A percentile compares a stretch with the other conserved stretches of the same genome.
Evolutionary conservation across 2,329 filamentous ascomycete genomes (phyloP).

Genomic region (Aspergillus floridensis): DNA sequence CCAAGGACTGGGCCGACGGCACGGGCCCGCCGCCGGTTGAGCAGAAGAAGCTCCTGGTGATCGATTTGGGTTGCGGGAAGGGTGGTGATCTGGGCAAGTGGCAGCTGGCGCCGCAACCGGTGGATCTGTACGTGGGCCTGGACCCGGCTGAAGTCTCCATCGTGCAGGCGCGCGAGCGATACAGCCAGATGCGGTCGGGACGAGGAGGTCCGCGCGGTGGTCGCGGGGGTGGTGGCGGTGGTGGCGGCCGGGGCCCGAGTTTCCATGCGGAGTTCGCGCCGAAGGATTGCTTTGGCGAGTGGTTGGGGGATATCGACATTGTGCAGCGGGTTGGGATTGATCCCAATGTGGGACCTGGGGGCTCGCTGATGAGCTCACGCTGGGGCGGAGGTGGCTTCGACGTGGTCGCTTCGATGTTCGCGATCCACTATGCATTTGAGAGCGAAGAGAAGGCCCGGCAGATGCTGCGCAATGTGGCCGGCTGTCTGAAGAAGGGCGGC

Average conservation of each 20-base stretch:
- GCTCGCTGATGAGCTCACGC: conserved; percentile 57
- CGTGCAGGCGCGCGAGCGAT: conserved; percentile 82
- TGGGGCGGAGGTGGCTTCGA: conserved; percentile 81
- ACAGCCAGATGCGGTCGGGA: conserved; percentile 66
- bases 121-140: conserved; percentile 90
- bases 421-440: conserved; percentile 98
- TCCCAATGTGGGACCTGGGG: conserved; percentile 60
- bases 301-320: conserved; percentile 76
- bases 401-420: conserved; percentile 98
- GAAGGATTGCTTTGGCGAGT: conserved; percentile 89
- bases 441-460: conserved; percentile 81
- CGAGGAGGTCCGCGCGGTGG: conserved; percentile 52
- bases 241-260: conserved; percentile 55
- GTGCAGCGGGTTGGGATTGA: conserved; percentile 87
- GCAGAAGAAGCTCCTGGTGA: conserved; percentile 67
- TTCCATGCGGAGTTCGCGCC: conserved; percentile 86
- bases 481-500: conserved; percentile 86
- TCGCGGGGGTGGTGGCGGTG: conserved; percentile 51
- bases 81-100: conserved; percentile 94
- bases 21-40: conserved; percentile 31
- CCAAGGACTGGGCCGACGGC: conserved; percentile 44
- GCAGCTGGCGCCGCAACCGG: conserved; percentile 86
- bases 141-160: conserved; percentile 93
- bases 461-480: conserved; percentile 92
- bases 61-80: conserved; percentile 96